Evolutionary conservation across 805 yeast species (phyloP), one percentile per base, ranked within the genome.

Genomic region (Metschnikowia proteae): DNA sequence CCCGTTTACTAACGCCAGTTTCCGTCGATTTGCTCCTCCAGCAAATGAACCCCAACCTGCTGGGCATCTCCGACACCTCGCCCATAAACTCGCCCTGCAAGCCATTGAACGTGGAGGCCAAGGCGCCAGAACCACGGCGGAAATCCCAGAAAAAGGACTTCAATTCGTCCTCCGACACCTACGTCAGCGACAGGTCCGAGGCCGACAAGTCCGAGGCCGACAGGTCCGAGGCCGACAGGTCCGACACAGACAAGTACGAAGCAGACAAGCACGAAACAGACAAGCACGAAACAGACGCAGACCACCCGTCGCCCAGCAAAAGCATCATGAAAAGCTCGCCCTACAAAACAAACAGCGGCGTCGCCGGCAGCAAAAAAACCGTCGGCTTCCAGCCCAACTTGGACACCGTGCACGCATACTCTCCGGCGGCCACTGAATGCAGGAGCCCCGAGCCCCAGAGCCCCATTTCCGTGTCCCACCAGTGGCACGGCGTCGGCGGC

Each of bases 141-240:
- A 10, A 37, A 8, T 8, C 34, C 30, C 51, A 28, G 40, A 23
- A 45, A 32, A 48, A 43, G 42, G 75, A 70, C 40, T 64, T 64
- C 47, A 69, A 66, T 52, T 72, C 76, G 5, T 63, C 71, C 45
- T 67, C 75, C 3, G 78, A 73, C 45, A 73, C 78, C 6, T 72
- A 62, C 40, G 68, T 68, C 17, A 69, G 74, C 51, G 74, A 71
- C 26, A 38, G 34, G n/a, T 25, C 29, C 17, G 49, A 46, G 10
- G 34, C 11, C 23, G 44, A 26, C 10, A 36, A 17, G 17, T 17
- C 17, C 17, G n/a, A n/a, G n/a, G n/a, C n/a, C n/a, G n/a, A n/a
- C n/a, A n/a, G n/a, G n/a, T n/a, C n/a, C n/a, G n/a, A n/a, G n/a
- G n/a, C n/a, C n/a, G n/a, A n/a, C n/a, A n/a, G n/a, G n/a, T n/a